Base-by-base conservation (phyloP, 2,329 filamentous ascomycete species). In the Fusarium buxicola region DNA sequence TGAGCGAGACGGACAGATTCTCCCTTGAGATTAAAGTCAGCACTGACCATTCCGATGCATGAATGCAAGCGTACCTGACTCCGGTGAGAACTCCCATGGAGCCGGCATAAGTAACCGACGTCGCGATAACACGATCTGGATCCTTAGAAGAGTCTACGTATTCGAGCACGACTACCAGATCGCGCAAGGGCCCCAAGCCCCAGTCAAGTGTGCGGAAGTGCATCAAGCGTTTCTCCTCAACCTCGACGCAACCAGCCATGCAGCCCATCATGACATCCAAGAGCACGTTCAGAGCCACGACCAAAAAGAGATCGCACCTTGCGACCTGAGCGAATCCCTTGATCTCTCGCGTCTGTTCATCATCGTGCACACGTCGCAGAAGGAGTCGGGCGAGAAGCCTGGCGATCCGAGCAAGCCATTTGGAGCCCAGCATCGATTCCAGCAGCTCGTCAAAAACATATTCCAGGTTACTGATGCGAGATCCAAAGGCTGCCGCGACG, bases 201-300 rank as follows among this genome's bases (percentile, higher is more conserved):
- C 58, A 61, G 5, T 61, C 55, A 15, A 58, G 39, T 63, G 80
- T 83, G 15, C 82, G 74, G 58, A 84, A 85, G 72, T 85, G 82
- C 71, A 84, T 71, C 76, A 84, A 80, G 31, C 75, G 44, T 28
- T 24, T 41, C 36, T 31, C 40, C 32, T 46, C 24, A 13, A 58
- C 61, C 15, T 27, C 31, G 8, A 56, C 61, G 13, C 79, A 84
- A 18, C 85, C 84, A 58, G 84, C 86, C 1, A 86, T 88, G 70
- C 87, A 89, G 2, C 86, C 86, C 78, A 89, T 83, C 44, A 89
- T 76, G 7, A 83, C 74, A 70, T 89, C 87, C 1, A 89, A 77
- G 3, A 88, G 74, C 3, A 84, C 82, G 67, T 89, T 89, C 55
- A 87, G 79, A 4, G 81, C 80, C 7, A 89, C 78, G 1, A 89